Evolutionary conservation across 2,329 filamentous ascomycete species (phyloP), one percentile per base, ranked within the genome.

Genomic region (Venturia carpophila): DNA sequence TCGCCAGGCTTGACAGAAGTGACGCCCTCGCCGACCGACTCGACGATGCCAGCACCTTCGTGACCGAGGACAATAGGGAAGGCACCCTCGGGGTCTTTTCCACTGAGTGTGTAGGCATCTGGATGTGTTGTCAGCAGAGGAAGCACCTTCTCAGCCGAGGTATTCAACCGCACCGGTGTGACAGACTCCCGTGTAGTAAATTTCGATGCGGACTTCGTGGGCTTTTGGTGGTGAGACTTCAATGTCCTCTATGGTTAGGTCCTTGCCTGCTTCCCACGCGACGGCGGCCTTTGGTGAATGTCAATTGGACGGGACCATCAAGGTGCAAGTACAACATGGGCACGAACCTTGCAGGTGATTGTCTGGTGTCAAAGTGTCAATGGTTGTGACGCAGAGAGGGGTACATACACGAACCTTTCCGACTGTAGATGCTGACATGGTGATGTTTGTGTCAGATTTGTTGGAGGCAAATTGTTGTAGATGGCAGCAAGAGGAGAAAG

Each of bases 161-260:
- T 5, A n/a, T 24, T n/a, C 3, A 19, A 34, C 9, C 73, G 49
- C 80, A 94, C 91, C 91, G 76, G 93, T 99, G 82, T 99, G 94
- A 83, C 94, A 99, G 76, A 99, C 94, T 79, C 94, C 94, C 64
- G 94, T 99, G 83, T 97, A 95, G 83, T 93, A 88, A 76, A 97
- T 91, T 82, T 97, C 82, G 75, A 99, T 96, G 73, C 94, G 91
- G 75, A 99, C 94, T 81, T 99, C 94, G 79, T 96, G 86, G 68
- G 93, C 92, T 79, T 84, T 87, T 67, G 94, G 94, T 68, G 93
- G 89, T 64, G 83, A 86, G 69, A 99, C 94, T 80, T 97, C 92
- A 72, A 99, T 83, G 71, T 96, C 91, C 80, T 99, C 94, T 71
- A 97, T 84, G 72, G 83, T 86, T 69, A 99, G 85, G 70, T 91